Conservation (phyloP, 495 filamentous ascomycete genomes). For the Hypoxylon subgilvum region DNA sequence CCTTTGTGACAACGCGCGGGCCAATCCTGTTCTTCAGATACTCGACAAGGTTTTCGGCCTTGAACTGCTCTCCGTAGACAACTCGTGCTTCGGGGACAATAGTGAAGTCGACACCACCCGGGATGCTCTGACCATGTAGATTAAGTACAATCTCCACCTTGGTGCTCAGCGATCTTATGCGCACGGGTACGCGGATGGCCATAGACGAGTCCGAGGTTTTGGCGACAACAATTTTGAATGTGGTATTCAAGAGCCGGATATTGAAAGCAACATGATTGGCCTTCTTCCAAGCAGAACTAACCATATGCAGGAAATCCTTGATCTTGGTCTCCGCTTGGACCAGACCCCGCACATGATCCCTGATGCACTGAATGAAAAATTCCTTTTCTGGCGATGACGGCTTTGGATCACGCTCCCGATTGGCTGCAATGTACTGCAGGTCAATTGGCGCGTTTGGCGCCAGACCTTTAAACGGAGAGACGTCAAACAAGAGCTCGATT, state of each 20-base stretch:
- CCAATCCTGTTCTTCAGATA: constrained; percentile 61
- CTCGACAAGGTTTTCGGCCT: constrained; percentile 66
- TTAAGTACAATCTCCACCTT: constrained; percentile 63
- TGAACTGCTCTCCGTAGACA: constrained; percentile 71
- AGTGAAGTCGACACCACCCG: constrained; percentile 51
- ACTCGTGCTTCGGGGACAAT: constrained; percentile 57
- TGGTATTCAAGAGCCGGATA: constrained; percentile 59
- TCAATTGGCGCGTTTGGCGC: constrained; percentile 48
- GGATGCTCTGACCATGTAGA: constrained; percentile 33
- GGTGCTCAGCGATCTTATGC: constrained; percentile 63
- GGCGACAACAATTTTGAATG: constrained; percentile 58
- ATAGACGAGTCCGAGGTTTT: constrained; percentile 65
- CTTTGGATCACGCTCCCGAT: constrained; percentile 55
- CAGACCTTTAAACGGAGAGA: constrained; percentile 59
- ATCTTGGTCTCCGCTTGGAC: constrained; percentile 56
- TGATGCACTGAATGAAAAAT: constrained; percentile 73
- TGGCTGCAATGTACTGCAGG: constrained; percentile 61
- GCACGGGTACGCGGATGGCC: constrained; percentile 56
- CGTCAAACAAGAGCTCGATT: constrained; percentile 78
- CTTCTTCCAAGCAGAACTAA: constrained; percentile 66
- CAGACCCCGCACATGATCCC: constrained; percentile 61
- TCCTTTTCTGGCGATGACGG: constrained; percentile 61
- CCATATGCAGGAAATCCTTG: constrained; percentile 59
- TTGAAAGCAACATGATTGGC: constrained; percentile 59
- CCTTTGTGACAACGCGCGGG: constrained; percentile 40